phyloP scores from a whole-genome alignment of 139 green algal species.

The Asterochloris sp. region DNA sequence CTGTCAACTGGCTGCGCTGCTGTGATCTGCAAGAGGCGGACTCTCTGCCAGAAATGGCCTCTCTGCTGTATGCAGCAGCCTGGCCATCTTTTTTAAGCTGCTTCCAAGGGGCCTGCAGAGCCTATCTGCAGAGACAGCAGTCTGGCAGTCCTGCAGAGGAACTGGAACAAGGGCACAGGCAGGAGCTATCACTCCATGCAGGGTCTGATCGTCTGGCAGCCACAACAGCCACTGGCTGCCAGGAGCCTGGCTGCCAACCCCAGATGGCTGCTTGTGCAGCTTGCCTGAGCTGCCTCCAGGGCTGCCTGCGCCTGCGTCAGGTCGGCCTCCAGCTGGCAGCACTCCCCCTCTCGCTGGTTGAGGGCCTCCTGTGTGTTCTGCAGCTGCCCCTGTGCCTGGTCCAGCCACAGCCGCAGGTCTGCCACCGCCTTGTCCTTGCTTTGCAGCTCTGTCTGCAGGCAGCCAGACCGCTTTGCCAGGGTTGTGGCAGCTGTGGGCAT shows the following conservation, averaged over 20 bases:
- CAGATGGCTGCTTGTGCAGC: neutral
- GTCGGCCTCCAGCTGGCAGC: neutral
- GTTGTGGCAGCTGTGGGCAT: neutral
- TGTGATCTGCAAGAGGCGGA: no score
- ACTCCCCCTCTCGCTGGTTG: constrained; percentile 14
- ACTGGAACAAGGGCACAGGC: neutral
- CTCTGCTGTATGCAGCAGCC: no score
- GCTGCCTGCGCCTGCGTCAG: constrained; percentile 5
- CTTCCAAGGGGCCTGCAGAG: neutral
- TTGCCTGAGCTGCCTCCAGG: constrained; percentile 2
- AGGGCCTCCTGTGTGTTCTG: constrained; percentile 22
- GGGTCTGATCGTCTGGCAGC: neutral
- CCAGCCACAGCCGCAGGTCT: constrained; percentile 12
- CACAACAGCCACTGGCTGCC: neutral
- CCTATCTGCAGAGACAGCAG: no score
- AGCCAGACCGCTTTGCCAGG: no score
- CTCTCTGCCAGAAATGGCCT: no score
- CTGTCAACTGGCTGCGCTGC: no score
- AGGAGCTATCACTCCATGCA: constrained; percentile 2
- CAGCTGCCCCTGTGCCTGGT: constrained; percentile 23
- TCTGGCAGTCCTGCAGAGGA: neutral
- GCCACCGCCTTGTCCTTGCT: constrained; percentile 5
- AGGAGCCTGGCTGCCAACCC: neutral
- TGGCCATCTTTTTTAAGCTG: neutral
- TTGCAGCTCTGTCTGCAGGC: constrained; percentile 1